Conservation (phyloP, 305 asterid genomes). For the Fraxinus sp. region DNA sequence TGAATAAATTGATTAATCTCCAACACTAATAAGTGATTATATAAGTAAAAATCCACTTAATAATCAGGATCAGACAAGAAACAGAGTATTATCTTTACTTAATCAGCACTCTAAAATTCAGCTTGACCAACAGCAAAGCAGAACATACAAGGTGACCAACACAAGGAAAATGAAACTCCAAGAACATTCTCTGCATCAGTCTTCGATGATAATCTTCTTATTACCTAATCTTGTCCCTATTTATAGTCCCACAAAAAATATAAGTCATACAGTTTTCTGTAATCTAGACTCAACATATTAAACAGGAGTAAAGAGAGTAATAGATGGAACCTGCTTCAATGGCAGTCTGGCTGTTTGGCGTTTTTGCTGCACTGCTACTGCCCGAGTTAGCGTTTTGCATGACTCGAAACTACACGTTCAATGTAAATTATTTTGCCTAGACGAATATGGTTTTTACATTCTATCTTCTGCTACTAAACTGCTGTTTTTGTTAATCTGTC, state of each 20-base stretch:
- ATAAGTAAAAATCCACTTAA: background rate
- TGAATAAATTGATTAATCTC: background rate
- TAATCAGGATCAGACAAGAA: constrained; percentile 8
- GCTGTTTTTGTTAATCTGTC: background rate
- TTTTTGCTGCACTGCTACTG: constrained; percentile 30
- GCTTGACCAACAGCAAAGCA: constrained; percentile 44
- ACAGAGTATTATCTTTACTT: constrained; percentile 38
- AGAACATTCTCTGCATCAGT: constrained; percentile 15
- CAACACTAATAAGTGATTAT: background rate
- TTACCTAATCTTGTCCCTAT: constrained; percentile 42
- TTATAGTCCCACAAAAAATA: constrained; percentile 18
- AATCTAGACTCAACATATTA: background rate
- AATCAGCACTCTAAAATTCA: constrained; percentile 57
- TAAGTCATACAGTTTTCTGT: background rate
- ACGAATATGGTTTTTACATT: background rate
- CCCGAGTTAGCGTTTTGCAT: constrained; percentile 39
- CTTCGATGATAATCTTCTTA: constrained; percentile 22
- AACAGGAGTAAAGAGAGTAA: background rate
- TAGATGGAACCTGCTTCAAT: constrained; percentile 26
- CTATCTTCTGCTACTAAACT: background rate
- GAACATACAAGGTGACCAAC: constrained; percentile 24
- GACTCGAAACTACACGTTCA: constrained; percentile 59
- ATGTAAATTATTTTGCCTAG: constrained; percentile 28
- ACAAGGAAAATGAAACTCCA: constrained; percentile 24
- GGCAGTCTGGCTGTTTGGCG: constrained; percentile 31